Base-by-base conservation (phyloP, 495 filamentous ascomycete genomes). In the Cercophora sp. region DNA sequence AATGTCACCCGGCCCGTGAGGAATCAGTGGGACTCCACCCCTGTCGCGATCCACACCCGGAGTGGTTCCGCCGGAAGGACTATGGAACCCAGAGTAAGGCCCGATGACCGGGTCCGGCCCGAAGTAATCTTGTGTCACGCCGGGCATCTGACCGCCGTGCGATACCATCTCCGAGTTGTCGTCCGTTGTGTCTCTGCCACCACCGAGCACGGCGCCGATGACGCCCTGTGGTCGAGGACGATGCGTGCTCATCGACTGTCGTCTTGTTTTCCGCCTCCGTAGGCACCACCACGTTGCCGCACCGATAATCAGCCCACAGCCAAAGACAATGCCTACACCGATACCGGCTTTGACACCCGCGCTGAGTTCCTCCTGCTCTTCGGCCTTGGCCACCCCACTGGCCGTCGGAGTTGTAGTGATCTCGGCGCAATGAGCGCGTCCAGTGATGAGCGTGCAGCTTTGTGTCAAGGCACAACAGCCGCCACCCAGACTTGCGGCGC, bases 401-500 rank as follows among this genome's bases (percentile, higher is more conserved):
- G 36, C 54, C n/a, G 59, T 58, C 0, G 58, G 42, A 5, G 60
- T 70, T 15, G 82, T 57, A 3, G 76, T 64, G 0, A 75, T 76
- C 2, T 75, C 76, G 13, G 78, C 77, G 2, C 75, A 66, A 5
- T 60, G 67, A 6, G 68, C 66, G 1, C 71, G 70, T 41, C 82
- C 86, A 1, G 71, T 76, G 0, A 83, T 81, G 0, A 77, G 78
- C 36, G 82, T 81, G 62, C 88, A 93, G 55, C 83, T 67, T 37
- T 83, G 77, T 3, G 84, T 85, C 2, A 81, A 79, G 16, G 82
- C 79, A 61, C 88, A 93, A 69, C 88, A 93, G 3, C 87, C 87
- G 39, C 83, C 83, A 2, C 81, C 77, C 51, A 87, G 82, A 44
- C 79, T 76, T 1, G 80, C 79, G 1, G 76, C 73, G 67, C 87